Base-by-base conservation (phyloP, 495 filamentous ascomycete species). In the Aspergillus campestris region DNA sequence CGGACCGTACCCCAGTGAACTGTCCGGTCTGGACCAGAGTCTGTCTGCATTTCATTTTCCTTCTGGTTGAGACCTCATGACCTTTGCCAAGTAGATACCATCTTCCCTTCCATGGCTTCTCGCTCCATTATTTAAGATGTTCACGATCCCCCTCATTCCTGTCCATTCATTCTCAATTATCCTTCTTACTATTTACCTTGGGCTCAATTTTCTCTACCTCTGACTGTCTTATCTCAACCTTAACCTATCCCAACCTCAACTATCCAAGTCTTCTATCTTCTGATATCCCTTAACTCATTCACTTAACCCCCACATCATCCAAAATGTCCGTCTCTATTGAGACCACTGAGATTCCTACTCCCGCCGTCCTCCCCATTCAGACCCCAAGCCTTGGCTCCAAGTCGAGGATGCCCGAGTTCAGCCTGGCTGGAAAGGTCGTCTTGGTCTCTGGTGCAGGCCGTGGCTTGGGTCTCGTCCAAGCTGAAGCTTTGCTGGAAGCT, bases 401-500 rank as follows among this genome's bases (percentile, higher is more conserved):
- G 50, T 59, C 66, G 36, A 56, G 72, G 35, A 72, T 91, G 44
- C 80, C 85, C 18, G 88, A 94, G 53, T 95, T 94, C 71, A 83
- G 73, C 59, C 75, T 95, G 52, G 73, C 74, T 15, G 81, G 80
- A 60, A 89, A 84, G 55, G 83, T 94, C 7, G 73, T 94, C 31
- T 57, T 86, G 27, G 81, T 95, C 6, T 86, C 85, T 2, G 89
- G 89, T 28, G 89, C 77, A 44, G 89, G 79, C 3, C 79, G 86
- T 47, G 89, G 89, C 1, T 69, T 94, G 12, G 88, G 87, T 38
- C 65, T 95, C 11, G 81, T 80, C 7, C 86, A 89, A 59, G 83
- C 85, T 37, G 81, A 89, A 57, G 87, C 82, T 7, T 66, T 91
- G n/a, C 66, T 90, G 13, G 85, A 89, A 65, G 85, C 86, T 11